phyloP scores from a whole-genome alignment of 495 filamentous ascomycete species.

The Podospora conica region DNA sequence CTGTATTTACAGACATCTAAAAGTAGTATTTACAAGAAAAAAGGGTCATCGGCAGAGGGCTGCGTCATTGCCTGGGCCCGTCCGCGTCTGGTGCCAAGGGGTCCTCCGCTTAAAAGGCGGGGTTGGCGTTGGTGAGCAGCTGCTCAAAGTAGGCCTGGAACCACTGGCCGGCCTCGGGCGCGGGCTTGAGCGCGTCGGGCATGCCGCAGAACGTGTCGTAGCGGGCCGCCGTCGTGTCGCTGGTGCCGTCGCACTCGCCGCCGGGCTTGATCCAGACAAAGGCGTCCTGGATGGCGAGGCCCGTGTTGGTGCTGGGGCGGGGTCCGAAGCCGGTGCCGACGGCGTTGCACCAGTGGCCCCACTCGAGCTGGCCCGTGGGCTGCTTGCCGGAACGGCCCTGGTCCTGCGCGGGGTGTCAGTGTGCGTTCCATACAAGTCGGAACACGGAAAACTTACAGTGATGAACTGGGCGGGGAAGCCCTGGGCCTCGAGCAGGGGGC shows the following conservation, averaged over 20 bases:
- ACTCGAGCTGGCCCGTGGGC: constrained; percentile 55
- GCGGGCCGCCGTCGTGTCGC: constrained; percentile 51
- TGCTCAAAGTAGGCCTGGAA: constrained; percentile 75
- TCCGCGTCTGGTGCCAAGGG: background rate
- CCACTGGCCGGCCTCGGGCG: constrained; percentile 74
- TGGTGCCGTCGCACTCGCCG: constrained; percentile 75
- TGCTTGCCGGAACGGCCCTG: constrained; percentile 63
- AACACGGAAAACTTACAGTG: constrained; percentile 23
- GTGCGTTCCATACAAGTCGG: too few relatives aligned
- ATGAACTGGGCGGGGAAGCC: constrained; percentile 71
- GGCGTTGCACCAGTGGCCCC: constrained; percentile 86
- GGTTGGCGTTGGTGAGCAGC: constrained; percentile 62
- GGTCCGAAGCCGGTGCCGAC: constrained; percentile 67
- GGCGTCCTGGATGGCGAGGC: constrained; percentile 57
- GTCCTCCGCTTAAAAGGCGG: constrained; percentile 35
- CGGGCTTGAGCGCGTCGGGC: constrained; percentile 53
- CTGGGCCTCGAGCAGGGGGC: constrained; percentile 50
- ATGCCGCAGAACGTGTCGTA: constrained; percentile 69
- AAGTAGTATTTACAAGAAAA: background rate
- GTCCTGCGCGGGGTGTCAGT: constrained; percentile 32
- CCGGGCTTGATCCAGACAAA: constrained; percentile 86
- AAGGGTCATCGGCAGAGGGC: background rate
- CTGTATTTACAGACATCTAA: background rate
- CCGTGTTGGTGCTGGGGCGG: constrained; percentile 59
- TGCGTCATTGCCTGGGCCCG: background rate